Evolutionary conservation across 176 grass and related monocot genomes (phyloP).

Genomic region (Leersia perrieri): DNA sequence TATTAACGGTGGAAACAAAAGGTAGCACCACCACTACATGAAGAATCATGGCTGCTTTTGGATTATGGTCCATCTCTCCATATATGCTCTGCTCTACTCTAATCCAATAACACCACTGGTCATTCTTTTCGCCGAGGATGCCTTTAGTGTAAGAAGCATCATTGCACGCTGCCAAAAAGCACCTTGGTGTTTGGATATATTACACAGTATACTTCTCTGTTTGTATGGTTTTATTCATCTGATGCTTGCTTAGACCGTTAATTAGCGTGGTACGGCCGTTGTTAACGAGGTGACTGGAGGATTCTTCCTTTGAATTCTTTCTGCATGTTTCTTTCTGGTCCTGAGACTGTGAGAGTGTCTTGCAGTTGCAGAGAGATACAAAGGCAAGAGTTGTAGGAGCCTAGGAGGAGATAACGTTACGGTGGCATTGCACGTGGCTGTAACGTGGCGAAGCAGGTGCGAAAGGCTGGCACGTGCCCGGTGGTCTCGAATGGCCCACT

Average conservation of each 20-base stretch:
- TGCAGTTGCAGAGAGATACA: not conserved
- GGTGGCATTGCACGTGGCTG: slow-evolving; percentile 37
- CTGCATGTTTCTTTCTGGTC: not conserved
- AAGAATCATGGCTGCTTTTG: slow-evolving; percentile 29
- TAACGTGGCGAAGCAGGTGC: slow-evolving; percentile 30
- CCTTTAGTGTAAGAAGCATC: slow-evolving; percentile 21
- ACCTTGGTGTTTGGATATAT: slow-evolving; percentile 11
- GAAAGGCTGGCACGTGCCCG: slow-evolving; percentile 37
- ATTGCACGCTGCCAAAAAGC: slow-evolving; percentile 29
- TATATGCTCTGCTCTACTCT: not conserved
- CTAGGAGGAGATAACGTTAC: not conserved
- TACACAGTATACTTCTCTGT: not conserved
- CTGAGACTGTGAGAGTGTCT: not conserved
- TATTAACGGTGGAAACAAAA: slow-evolving; percentile 13
- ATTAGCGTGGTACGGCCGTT: slow-evolving; percentile 4
- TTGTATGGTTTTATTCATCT: not conserved
- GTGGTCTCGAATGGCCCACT: slow-evolving; percentile 2
- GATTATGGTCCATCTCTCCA: slow-evolving; percentile 10
- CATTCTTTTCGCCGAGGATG: not conserved
- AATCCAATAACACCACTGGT: not conserved
- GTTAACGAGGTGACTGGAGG: not conserved
- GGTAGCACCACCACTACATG: not conserved
- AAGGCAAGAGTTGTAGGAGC: not conserved
- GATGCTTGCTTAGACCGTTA: not conserved
- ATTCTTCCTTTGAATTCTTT: not conserved